A percentile compares a stretch with the other conserved stretches of the same genome.
Evolutionary conservation across 2,329 filamentous ascomycete species (phyloP).

Genomic region (Verticillium nonalfalfae): DNA sequence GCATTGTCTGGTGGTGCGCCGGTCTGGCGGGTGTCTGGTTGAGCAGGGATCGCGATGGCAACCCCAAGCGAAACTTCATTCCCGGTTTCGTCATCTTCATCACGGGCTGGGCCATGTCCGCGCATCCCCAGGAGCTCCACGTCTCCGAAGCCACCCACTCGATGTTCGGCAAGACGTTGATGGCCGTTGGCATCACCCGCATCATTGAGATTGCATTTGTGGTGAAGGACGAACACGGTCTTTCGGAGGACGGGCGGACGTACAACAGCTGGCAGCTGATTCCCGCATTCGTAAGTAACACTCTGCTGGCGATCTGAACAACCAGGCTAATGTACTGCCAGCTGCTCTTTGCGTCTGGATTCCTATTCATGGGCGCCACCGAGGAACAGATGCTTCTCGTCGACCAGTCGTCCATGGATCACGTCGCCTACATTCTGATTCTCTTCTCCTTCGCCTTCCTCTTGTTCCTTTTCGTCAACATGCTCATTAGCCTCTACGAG

Average conservation of each 20-base stretch:
- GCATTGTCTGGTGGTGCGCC: slow-evolving; percentile 97
- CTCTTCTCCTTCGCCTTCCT: slow-evolving; percentile 87
- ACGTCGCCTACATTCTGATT: slow-evolving; percentile 88
- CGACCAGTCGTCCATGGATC: slow-evolving; percentile 67
- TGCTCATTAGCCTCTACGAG: slow-evolving; percentile 81
- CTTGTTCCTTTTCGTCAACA: slow-evolving; percentile 83
- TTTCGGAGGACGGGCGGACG: slow-evolving; percentile 62
- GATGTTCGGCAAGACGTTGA: slow-evolving; percentile 91
- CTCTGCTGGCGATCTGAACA: neutral
- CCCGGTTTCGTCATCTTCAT: slow-evolving; percentile 86
- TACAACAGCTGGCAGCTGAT: slow-evolving; percentile 56
- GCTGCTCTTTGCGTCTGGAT: slow-evolving; percentile 87
- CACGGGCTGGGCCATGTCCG: slow-evolving; percentile 94
- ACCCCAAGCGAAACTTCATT: slow-evolving; percentile 86
- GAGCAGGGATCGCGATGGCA: slow-evolving; percentile 73
- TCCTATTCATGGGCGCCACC: slow-evolving; percentile 95
- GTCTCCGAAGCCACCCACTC: slow-evolving; percentile 83
- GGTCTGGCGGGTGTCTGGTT: slow-evolving; percentile 90
- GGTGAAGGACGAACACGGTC: slow-evolving; percentile 61
- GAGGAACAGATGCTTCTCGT: slow-evolving; percentile 91
- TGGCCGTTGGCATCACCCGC: slow-evolving; percentile 77
- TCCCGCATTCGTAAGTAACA: slow-evolving; percentile 47
- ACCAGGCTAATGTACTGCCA: slow-evolving; percentile 27
- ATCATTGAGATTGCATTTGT: slow-evolving; percentile 92
- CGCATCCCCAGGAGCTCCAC: slow-evolving; percentile 77